Conservation (phyloP, 306 rosid genomes). For the Parietaria judaica region DNA sequence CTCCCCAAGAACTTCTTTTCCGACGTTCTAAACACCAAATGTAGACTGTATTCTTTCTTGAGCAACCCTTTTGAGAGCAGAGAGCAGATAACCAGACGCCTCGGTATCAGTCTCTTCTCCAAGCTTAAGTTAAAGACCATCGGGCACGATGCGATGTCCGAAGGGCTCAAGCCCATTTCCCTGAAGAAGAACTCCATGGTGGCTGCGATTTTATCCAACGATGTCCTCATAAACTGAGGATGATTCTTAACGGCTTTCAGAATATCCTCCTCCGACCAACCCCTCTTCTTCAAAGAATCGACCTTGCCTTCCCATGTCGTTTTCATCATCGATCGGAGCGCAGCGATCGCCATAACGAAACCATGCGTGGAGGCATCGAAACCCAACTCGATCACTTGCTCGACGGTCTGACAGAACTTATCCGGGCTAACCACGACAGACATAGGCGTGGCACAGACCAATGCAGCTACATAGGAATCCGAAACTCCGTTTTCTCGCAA, state of each 20-base stretch:
- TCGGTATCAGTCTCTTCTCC: constrained; percentile 32
- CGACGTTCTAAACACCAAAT: neutral
- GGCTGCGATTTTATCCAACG: constrained; percentile 27
- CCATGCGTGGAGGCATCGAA: constrained; percentile 16
- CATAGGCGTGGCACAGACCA: constrained; percentile 13
- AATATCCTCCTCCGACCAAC: constrained; percentile 38
- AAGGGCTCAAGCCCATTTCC: constrained; percentile 24
- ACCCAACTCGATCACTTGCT: constrained; percentile 30
- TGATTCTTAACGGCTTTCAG: constrained; percentile 23
- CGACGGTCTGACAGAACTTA: neutral
- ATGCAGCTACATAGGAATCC: neutral
- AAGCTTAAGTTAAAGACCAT: constrained; percentile 12
- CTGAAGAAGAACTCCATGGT: constrained; percentile 33
- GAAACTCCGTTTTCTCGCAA: constrained; percentile 30
- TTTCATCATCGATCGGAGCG: neutral
- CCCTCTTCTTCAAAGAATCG: constrained; percentile 38
- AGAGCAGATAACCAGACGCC: constrained; percentile 21
- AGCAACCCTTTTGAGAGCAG: constrained; percentile 26
- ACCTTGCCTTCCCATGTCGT: constrained; percentile 34
- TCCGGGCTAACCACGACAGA: neutral
- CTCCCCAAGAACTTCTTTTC: neutral
- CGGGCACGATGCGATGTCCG: constrained; percentile 11
- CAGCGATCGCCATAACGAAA: constrained; percentile 25
- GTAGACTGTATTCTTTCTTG: neutral
- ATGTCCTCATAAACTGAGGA: constrained; percentile 29